Percentiles rank a stretch among this genome's conserved stretches.
Conservation (phyloP, 2,329 filamentous ascomycete genomes). For the Fusarium oligoseptatum region DNA sequence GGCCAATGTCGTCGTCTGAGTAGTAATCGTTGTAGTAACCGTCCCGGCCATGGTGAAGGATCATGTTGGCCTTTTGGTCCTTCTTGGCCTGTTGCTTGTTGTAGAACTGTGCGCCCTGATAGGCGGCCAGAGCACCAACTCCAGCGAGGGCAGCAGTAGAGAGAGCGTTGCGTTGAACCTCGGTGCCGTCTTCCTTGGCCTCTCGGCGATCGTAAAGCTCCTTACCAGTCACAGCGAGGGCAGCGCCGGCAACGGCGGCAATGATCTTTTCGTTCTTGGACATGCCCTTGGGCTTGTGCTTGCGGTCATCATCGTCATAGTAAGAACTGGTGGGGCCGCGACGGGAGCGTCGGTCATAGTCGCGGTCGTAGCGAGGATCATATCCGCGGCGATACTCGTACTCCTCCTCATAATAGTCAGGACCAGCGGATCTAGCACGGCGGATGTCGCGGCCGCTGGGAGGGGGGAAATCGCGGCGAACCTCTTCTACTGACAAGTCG, state of each 20-base stretch:
- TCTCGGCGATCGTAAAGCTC: slow-evolving; percentile 75
- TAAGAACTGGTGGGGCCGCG: slow-evolving; percentile 62
- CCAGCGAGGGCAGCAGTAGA: slow-evolving; percentile 73
- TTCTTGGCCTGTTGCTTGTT: slow-evolving; percentile 71
- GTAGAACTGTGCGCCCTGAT: slow-evolving; percentile 73
- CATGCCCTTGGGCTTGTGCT: slow-evolving; percentile 61
- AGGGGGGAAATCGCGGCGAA: slow-evolving; percentile 86
- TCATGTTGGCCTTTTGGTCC: slow-evolving; percentile 66
- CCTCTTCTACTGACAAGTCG: slow-evolving; percentile 82
- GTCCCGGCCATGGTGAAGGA: slow-evolving; percentile 67
- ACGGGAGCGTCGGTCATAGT: slow-evolving; percentile 59
- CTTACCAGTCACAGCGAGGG: slow-evolving; percentile 74
- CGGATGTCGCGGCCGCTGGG: slow-evolving; percentile 67
- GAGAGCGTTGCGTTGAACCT: slow-evolving; percentile 70
- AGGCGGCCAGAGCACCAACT: slow-evolving; percentile 73
- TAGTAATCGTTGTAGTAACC: slow-evolving; percentile 68
- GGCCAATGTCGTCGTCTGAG: slow-evolving; percentile 67
- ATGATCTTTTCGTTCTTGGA: slow-evolving; percentile 76
- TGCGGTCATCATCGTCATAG: slow-evolving; percentile 71
- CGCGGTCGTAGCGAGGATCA: slow-evolving; percentile 57
- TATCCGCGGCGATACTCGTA: slow-evolving; percentile 64
- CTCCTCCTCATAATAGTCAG: slow-evolving; percentile 68
- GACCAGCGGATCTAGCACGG: slow-evolving; percentile 74
- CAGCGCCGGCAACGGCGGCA: slow-evolving; percentile 74
- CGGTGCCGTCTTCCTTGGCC: slow-evolving; percentile 62